Conservation (phyloP, 2,329 filamentous ascomycete genomes). For the Colletotrichum viniferum region DNA sequence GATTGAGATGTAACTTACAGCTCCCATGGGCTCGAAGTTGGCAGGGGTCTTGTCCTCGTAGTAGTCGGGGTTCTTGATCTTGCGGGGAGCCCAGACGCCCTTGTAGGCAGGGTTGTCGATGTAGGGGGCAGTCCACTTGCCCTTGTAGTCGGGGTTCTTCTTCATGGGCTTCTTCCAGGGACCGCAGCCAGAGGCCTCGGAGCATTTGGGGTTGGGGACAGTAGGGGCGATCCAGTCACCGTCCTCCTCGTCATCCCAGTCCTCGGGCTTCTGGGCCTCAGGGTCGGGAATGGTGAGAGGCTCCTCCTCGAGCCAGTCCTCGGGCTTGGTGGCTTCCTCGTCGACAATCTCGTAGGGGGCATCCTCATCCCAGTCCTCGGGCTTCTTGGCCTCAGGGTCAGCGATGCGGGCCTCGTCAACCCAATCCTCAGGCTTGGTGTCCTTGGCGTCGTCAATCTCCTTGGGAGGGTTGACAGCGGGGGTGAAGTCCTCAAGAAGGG, state of each 20-base stretch:
- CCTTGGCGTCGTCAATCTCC: constrained; percentile 94
- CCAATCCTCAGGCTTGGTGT: constrained; percentile 95
- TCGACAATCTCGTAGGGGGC: constrained; percentile 96
- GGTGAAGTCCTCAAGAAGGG: constrained; percentile 89
- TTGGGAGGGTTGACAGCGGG: constrained; percentile 91
- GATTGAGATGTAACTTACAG: constrained; percentile 64
- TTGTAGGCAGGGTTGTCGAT: constrained; percentile 99
- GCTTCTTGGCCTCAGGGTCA: constrained; percentile 93
- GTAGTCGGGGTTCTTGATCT: constrained; percentile 96
- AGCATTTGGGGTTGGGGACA: constrained; percentile 94
- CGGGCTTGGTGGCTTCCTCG: constrained; percentile 87
- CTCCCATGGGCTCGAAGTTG: constrained; percentile 98
- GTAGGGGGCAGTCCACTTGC: constrained; percentile 92
- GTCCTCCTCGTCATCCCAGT: constrained; percentile 99
- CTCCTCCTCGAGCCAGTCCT: constrained; percentile 96
- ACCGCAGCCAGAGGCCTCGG: constrained; percentile 91
- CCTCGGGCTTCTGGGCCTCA: constrained; percentile 95
- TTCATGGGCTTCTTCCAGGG: constrained; percentile 90
- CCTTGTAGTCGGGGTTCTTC: constrained; percentile 97
- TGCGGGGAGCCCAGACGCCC: constrained; percentile 90
- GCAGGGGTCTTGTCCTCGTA: constrained; percentile 96
- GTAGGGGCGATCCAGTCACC: constrained; percentile 94
- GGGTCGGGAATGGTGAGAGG: constrained; percentile 84
- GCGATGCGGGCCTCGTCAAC: constrained; percentile 90
- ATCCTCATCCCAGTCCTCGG: constrained; percentile 98